Evolutionary conservation across 805 yeast genomes (phyloP), one percentile per base, ranked within the genome.

Genomic region (Starmerella tilneyi): DNA sequence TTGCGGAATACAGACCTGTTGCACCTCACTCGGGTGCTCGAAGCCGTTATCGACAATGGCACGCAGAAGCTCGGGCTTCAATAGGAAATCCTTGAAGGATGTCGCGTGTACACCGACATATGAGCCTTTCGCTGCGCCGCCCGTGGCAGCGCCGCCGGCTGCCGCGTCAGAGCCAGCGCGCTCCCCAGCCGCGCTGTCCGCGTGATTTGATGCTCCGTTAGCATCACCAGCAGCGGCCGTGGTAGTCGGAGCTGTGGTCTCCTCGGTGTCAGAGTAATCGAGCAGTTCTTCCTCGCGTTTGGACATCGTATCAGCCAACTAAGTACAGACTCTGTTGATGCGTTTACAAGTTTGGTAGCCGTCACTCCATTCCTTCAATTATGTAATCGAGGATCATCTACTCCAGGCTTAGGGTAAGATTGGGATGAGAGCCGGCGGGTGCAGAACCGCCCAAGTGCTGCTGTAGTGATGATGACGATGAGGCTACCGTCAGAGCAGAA

Each of bases 11-110:
- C 96, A 84, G 57, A 85, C 89, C 72, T 89, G 98, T 72, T 89
- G 98, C 56, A 89, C 98, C 81, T 89, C 98, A 55, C 96, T 85
- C 55, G 98, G 98, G 72, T 89, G 98, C 73, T 89, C 98, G 65
- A 89, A 89, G 74, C 98, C 98, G 74, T 96, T 86, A 70, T 89
- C 98, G 56, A 88, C 94, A 63, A 89, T 89, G 54, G 98, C 98
- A 70, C 98, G 82, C 61, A 89, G 75, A 57, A 89, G 75, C 71
- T 92, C 98, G 26, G 97, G 96, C 72, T 92, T 92, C 68, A 89
- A 76, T 62, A 92, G 71, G 69, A 89, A 89, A 71, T 92, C 98
- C 69, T 94, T 84, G 79, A 92, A 89, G 65, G 96, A 96, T 54
- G 97, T 89, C 54, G 97, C 89, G 68, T 92, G 97, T 59, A 86